Evolutionary conservation across 2,329 filamentous ascomycete species (phyloP).

Genomic region (Botrytis hyacinthi): DNA sequence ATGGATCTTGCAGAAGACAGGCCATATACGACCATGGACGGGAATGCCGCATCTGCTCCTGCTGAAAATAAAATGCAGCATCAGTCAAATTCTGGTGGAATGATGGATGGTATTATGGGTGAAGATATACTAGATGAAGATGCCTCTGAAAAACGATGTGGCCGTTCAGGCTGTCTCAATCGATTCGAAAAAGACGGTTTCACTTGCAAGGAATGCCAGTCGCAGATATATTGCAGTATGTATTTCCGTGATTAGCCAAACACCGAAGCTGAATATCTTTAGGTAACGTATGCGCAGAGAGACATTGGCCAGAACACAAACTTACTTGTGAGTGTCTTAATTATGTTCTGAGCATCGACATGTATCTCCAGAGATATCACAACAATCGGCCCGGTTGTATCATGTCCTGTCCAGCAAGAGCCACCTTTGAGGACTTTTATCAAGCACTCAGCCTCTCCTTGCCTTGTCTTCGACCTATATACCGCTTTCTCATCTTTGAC

Average conservation of each 20-base stretch:
- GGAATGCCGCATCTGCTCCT: slow-evolving; percentile 65
- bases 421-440: background rate
- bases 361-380: background rate
- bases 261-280: background rate
- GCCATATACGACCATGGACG: background rate
- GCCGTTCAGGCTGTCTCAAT: background rate
- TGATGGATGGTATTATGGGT: slow-evolving; percentile 84
- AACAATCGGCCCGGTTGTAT: background rate
- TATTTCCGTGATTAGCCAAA: background rate
- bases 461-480: background rate
- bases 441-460: background rate
- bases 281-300: background rate
- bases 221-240: background rate
- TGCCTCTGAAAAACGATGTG: slow-evolving; percentile 15
- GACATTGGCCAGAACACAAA: background rate
- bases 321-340: background rate
- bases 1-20: background rate
- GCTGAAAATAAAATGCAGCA: slow-evolving; percentile 80
- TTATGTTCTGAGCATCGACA: background rate
- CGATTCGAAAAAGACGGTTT: background rate
- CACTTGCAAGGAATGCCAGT: background rate
- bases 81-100: slow-evolving; percentile 67
- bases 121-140: slow-evolving; percentile 81
- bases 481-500: background rate
- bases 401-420: background rate